Base-by-base conservation (phyloP, 148 eudicot genomes). In the Chenopodium berlandieri region DNA sequence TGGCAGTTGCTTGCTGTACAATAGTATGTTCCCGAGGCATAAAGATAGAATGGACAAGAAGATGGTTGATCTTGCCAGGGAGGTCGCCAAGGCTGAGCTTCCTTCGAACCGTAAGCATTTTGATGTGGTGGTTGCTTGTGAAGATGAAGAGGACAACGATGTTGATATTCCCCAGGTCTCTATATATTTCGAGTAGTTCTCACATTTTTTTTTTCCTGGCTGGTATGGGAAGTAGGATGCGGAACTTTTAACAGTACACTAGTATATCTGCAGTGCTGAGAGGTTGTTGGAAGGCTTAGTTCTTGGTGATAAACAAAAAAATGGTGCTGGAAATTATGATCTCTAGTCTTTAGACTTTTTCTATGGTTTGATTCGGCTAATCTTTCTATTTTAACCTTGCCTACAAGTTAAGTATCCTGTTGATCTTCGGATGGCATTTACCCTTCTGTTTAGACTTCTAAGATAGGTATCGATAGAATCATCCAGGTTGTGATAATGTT, bases 1-100 rank as follows among this genome's bases (percentile, higher is more conserved):
- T 75, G 95, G 94, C 7, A 91, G 90, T 81, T 87, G 93, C 85
- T 82, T 91, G 90, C 87, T 93, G 10, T 92, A 82, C 44, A 91
- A 92, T 58, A 89, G 90, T 78, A 85, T 90, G 91, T 86, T 92
- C 67, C 87, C 90, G 1, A 86, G 86, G 83, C 90, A 87, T 66
- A 82, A 47, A 80, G 90, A 88, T 20, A 75, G 93, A 78, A 87
- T 88, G 93, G 88, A 88, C 73, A 83, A 80, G 88, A 90, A 90
- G 37, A 13, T 90, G 85, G 91, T 86, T 19, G 87, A 89, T 82
- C 84, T 90, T 72, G 93, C 81, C 14, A 81, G 63, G 79, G 85
- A 88, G 9, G 91, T 90, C 20, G 89, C 90, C 9, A 90, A 90
- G 76, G 90, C 88, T 2, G 93, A 90, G 71, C 54, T 88, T 4